Evolutionary conservation across 257 asterid species (phyloP).

Genomic region (Anisodus tanguticus): DNA sequence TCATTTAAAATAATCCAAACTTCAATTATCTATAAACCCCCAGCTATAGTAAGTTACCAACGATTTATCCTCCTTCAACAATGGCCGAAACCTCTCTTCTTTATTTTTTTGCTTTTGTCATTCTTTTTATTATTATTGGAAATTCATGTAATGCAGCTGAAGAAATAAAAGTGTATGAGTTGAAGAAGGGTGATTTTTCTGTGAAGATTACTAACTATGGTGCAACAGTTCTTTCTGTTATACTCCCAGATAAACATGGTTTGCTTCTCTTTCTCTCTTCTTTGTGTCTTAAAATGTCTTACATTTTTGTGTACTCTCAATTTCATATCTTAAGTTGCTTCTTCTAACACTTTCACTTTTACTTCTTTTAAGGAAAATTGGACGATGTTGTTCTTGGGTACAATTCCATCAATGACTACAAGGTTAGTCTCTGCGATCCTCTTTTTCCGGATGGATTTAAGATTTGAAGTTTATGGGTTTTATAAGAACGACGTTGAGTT

Average conservation of each 20-base stretch:
- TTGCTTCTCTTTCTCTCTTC: not conserved
- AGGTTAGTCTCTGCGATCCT: conserved; percentile 45
- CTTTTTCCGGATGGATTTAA: not conserved
- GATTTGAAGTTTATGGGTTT: not conserved
- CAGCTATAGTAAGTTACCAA: not conserved
- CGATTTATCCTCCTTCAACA: not conserved
- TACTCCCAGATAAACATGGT: conserved; percentile 75
- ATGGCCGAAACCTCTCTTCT: conserved; percentile 40
- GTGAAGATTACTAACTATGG: conserved; percentile 73
- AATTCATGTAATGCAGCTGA: conserved; percentile 36
- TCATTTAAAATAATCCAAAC: not conserved
- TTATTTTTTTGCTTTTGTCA: conserved; percentile 34
- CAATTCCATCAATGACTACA: conserved; percentile 62
- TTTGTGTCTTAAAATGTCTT: not conserved
- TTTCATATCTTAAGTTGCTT: not conserved
- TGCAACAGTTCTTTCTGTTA: conserved; percentile 67
- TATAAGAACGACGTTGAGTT: not conserved
- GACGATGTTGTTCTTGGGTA: conserved; percentile 83
- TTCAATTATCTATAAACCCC: not conserved
- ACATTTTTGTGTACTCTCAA: not conserved
- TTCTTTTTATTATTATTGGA: not conserved
- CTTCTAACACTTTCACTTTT: not conserved
- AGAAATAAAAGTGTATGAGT: conserved; percentile 51
- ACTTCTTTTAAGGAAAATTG: conserved; percentile 57
- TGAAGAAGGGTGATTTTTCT: conserved; percentile 53